Base-by-base conservation (phyloP, 129 eudicot genomes). In the Flaveria sonorensis region DNA sequence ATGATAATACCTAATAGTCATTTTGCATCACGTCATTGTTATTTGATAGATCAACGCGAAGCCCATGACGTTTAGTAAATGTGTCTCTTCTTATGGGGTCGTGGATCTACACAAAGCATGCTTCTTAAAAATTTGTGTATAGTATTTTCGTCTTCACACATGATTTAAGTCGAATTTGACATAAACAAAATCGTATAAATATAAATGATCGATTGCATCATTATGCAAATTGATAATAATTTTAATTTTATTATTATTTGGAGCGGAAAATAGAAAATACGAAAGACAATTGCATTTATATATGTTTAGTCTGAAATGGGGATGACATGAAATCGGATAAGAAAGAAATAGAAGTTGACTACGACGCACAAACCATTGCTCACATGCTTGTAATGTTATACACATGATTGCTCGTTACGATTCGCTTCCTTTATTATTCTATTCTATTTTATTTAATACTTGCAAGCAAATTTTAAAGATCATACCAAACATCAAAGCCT, bases 401-500 rank as follows among this genome's bases (percentile, higher is more conserved):
- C 79, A 75, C 79, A 75, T 75, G 79, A 24, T 75, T 75, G 79
- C 50, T 65, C 71, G 48, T 13, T 65, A 39, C 14, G 21, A 23
- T 36, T 30, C 12, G 10, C 14, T 50, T 30, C 16, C 73, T 45
- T 69, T 36, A 7, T 0, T 50, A 28, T 26, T 15, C 0, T 70
- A 18, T 26, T 39, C 0, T 30, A 3, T 16, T 72, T n/a, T 18
- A 50, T 71, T 51, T 3, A 40, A 30, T 24, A 66, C 2, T 14
- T 66, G 24, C 26, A 39, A 66, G 64, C 7, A 21, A n/a, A 5
- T n/a, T 52, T 52, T 52, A 52, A 52, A 52, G 23, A n/a, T 52
- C 53, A 48, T 48, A 48, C 14, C 53, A 48, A 48, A 48, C n/a
- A 48, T 0, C 53, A 3, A 47, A 10, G 5, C 13, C 16, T 13